A percentile compares a stretch with the other conserved stretches of the same genome.
These are phyloP conservation scores for Novymonas esmeraldas DNA, from an alignment of 208 protist genomes.

Conservation along the genomic window DNA sequence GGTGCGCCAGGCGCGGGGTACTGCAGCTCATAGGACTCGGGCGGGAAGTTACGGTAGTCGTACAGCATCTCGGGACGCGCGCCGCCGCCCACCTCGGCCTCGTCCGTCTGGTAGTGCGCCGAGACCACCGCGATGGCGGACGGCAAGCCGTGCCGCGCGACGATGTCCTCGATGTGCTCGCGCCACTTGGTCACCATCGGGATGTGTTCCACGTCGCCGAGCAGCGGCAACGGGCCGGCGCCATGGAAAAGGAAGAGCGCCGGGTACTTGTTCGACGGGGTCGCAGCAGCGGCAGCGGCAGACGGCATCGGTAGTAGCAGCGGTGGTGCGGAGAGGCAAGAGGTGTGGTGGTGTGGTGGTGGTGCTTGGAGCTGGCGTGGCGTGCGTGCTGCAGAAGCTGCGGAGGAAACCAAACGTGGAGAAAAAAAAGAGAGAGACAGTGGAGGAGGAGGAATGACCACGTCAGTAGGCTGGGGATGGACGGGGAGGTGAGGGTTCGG, in stretches of 20 bases:
- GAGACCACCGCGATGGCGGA: constrained; percentile 78
- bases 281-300: too few species aligned
- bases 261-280: constrained; percentile 39
- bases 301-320: too few species aligned
- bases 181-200: constrained; percentile 37
- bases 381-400: too few species aligned
- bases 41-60: constrained; percentile 91
- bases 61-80: constrained; percentile 56
- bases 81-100: constrained; percentile 42
- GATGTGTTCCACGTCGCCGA: constrained; percentile 47
- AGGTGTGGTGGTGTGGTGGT: too few species aligned
- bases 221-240: constrained; percentile 67
- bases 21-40: constrained; percentile 65
- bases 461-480: too few species aligned
- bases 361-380: neutral
- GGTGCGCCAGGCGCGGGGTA: constrained; percentile 69
- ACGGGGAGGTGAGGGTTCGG: too few species aligned
- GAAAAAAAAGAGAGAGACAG: neutral
- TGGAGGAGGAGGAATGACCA: neutral
- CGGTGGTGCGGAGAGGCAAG: neutral
- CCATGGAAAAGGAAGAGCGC: constrained; percentile 72
- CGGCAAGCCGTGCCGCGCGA: constrained; percentile 39
- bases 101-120: constrained; percentile 80
- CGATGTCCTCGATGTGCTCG: constrained; percentile 39
- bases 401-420: too few species aligned